These are phyloP conservation scores for Lycium barbarum DNA, from an alignment of 257 asterid species.

Conservation along the genomic window DNA sequence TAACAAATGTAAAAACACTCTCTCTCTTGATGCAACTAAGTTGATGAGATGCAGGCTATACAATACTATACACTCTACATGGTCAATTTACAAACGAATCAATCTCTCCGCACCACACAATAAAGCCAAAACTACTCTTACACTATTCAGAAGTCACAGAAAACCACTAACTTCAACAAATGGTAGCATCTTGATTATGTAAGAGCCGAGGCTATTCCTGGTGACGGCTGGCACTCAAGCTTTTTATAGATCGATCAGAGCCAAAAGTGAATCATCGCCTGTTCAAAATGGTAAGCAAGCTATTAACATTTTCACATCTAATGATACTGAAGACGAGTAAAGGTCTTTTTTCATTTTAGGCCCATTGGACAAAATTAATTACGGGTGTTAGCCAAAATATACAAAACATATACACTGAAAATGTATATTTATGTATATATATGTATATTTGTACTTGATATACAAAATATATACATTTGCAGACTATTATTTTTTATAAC, in stretches of 20 bases:
- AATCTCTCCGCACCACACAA: neutral
- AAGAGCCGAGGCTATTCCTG: neutral
- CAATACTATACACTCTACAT: neutral
- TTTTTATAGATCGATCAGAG: constrained; percentile 16
- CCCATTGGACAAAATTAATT: too few species aligned
- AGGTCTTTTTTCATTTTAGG: too few species aligned
- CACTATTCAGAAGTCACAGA: neutral
- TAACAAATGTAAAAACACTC: constrained; percentile 18
- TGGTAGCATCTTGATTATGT: constrained; percentile 21
- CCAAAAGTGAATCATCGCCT: constrained; percentile 35
- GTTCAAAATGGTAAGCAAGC: neutral
- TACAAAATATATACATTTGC: too few species aligned
- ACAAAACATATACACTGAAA: too few species aligned
- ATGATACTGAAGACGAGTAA: neutral
- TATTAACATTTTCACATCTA: neutral
- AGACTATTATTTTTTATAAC: too few species aligned
- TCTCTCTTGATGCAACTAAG: neutral
- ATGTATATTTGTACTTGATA: too few species aligned
- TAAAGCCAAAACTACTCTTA: neutral
- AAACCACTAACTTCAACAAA: constrained; percentile 2
- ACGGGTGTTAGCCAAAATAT: too few species aligned
- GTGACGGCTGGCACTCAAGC: neutral
- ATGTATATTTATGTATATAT: too few species aligned
- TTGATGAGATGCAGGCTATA: neutral
- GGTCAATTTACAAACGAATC: neutral